Evolutionary conservation across 148 eudicot genomes (phyloP), one percentile per base, ranked within the genome.

Genomic region (Rhododendron henanense): DNA sequence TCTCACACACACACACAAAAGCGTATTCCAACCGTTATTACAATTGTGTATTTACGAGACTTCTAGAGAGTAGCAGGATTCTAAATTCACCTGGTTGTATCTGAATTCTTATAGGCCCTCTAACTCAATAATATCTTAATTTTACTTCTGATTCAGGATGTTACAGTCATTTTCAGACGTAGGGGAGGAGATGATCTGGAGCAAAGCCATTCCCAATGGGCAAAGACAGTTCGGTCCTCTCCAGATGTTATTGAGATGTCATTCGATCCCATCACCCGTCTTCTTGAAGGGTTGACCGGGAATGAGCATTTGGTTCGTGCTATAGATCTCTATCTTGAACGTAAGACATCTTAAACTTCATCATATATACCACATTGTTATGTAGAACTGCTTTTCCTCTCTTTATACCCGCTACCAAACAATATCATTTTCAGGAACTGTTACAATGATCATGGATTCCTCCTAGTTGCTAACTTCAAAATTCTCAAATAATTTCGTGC

Each of bases 141-240:
- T 67, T 85, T 85, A 31, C 76, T 91, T 88, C 87, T 86, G 85
- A 90, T 94, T 93, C 93, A 96, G 99, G 99, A 96, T 90, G 91
- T 95, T 77, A 96, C 99, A 14, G 95, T 95, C 85, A 95, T 96
- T 88, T 96, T 96, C 91, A 92, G 99, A 92, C 91, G 99, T 88
- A 92, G 99, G 90, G 99, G 99, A 47, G 99, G 99, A 35, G 99
- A 96, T 90, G 99, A 96, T 93, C 88, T 96, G 77, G 98, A 95
- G 88, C 98, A 93, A 89, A 95, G 92, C 88, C 97, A 96, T 88
- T 89, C 84, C 80, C 94, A 89, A 78, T 96, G 99, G 99, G 93
- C 87, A 37, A 93, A 84, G 88, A 95, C 99, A 51, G 96, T 96
- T 45, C 83, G 84, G 84, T 91, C 91, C 88, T 92, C 96, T 59